Evolutionary conservation across 257 asterid genomes (phyloP).

Genomic region (Jaltomata sinuosa): DNA sequence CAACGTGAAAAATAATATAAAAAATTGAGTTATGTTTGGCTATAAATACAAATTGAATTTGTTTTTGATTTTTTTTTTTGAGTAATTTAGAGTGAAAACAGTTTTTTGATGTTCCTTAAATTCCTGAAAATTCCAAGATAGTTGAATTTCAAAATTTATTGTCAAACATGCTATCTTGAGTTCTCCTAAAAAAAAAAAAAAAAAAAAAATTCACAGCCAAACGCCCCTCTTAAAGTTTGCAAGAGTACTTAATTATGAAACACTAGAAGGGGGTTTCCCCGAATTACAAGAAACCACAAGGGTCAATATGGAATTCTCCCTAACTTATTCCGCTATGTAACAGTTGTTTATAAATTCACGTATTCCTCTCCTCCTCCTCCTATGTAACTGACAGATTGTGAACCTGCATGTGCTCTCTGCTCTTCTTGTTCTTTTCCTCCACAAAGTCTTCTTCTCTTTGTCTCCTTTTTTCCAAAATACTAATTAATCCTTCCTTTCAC

Average conservation of each 20-base stretch:
- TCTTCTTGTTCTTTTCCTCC: constrained; percentile 29
- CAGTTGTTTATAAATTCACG: not conserved
- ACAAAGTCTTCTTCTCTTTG: constrained; percentile 39
- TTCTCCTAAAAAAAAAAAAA: too few relatives aligned
- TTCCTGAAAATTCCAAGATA: too few relatives aligned
- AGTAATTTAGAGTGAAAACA: too few relatives aligned
- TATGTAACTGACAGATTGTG: constrained; percentile 17
- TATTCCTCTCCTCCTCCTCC: not conserved
- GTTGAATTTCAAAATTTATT: too few relatives aligned
- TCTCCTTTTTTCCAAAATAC: constrained; percentile 20
- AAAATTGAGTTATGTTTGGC: too few relatives aligned
- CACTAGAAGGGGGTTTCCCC: not conserved
- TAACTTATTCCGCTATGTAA: not conserved
- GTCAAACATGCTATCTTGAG: too few relatives aligned
- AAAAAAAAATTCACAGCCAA: too few relatives aligned
- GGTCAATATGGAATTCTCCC: not conserved
- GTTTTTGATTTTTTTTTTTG: too few relatives aligned
- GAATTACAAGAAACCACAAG: not conserved
- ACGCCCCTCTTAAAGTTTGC: too few relatives aligned
- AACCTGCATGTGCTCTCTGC: constrained; percentile 53
- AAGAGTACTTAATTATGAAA: not conserved
- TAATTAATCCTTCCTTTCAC: not conserved
- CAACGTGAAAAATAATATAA: too few relatives aligned
- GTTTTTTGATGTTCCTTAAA: too few relatives aligned
- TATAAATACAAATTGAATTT: too few relatives aligned